Percentiles rank a stretch among this genome's conserved stretches.
These are phyloP conservation scores for Plantago lanceolata DNA, from an alignment of 305 asterid species.

Conservation along the genomic window DNA sequence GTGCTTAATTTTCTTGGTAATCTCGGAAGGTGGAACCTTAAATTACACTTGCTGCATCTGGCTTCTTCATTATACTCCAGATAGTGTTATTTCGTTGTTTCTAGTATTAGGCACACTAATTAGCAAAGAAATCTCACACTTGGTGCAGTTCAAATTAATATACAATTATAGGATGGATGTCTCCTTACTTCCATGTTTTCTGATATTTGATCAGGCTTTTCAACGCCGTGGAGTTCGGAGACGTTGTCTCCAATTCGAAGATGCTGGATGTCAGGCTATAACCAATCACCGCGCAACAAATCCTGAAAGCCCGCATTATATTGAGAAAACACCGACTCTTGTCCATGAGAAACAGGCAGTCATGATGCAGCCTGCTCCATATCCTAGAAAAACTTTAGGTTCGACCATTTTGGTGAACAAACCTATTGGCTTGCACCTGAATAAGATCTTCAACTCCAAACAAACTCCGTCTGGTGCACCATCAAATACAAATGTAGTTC, in stretches of 20 bases:
- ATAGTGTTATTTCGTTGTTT: not conserved
- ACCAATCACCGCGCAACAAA: constrained; percentile 25
- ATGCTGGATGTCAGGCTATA: constrained; percentile 31
- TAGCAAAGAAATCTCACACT: not conserved
- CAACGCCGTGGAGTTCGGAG: constrained; percentile 42
- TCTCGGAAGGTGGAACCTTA: not conserved
- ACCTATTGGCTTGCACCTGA: constrained; percentile 74
- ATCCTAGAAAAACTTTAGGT: constrained; percentile 30
- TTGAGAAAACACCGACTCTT: constrained; percentile 32
- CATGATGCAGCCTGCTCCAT: constrained; percentile 24
- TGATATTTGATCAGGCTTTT: constrained; percentile 39
- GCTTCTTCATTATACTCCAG: not conserved
- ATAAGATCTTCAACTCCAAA: constrained; percentile 53
- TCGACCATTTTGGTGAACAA: constrained; percentile 32
- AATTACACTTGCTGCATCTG: no score
- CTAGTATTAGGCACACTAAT: not conserved
- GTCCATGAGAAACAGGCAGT: constrained; percentile 30
- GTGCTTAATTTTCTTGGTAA: not conserved
- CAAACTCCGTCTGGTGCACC: constrained; percentile 41
- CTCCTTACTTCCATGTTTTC: constrained; percentile 23
- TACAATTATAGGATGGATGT: constrained; percentile 16
- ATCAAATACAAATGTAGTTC: constrained; percentile 41
- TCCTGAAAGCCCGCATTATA: constrained; percentile 32
- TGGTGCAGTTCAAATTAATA: not conserved
- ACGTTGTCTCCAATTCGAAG: constrained; percentile 68